Evolutionary conservation across 192 early-diverging fungal genomes (phyloP), one percentile per base, ranked within the genome.

Genomic region (Chytriomyces sp.): DNA sequence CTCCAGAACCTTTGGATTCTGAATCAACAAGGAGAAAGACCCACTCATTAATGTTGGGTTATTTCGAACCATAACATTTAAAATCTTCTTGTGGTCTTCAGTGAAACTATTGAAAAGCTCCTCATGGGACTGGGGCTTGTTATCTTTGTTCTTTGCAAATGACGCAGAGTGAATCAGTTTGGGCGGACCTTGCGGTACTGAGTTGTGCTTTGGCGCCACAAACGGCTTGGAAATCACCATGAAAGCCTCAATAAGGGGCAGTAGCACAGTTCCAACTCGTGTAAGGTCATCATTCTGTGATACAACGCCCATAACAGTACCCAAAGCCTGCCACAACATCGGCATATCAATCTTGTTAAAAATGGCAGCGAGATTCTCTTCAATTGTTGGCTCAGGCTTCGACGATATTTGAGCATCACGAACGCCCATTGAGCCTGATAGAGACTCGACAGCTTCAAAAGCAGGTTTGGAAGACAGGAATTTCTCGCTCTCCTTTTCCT

Each of bases 21-120:
- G 92, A n/a, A 99, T 93, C 55, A 99, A 80, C 44, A 99, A 78
- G 26, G 95, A 92, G 78, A 99, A 99, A 6, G 97, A 98, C 3
- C 96, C 96, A 74, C 91, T 95, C 91, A 99, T 93, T 39, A 99
- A 72, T 0, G 91, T 89, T 3, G 97, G 95, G 75, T 94, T 99
- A 82, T 95, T 97, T 70, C 97, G 91, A 39, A 99, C 97, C 89
- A 99, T 95, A 28, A 91, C 93, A 78, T 99, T 99, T 34, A 99
- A 86, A 25, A 97, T 90, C 89, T 96, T 98, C 68, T 91, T 90
- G 82, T 99, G 94, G 59, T 91, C 88, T 77, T 97, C 94, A 4
- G 95, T 96, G 71, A 97, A 97, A 36, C 76, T 80, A 59, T 91
- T 84, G 82, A 99, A 99, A n/a, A 92, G 82, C 39, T 93, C 88